Conservation (phyloP, 805 yeast species). For the Saccharomycopsis synnaedendra region DNA sequence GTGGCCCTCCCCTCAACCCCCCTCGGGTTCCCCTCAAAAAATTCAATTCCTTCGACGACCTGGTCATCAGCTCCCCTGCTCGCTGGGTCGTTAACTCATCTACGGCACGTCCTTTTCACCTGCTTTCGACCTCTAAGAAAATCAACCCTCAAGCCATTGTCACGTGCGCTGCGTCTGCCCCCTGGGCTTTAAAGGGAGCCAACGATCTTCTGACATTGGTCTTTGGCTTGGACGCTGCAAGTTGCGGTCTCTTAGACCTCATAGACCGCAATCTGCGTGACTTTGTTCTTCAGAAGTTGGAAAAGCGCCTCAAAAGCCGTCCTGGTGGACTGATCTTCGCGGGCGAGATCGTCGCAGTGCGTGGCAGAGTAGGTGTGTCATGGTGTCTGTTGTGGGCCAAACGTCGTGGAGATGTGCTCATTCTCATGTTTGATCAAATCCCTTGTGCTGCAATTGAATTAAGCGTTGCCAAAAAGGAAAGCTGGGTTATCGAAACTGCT, state of each 20-base stretch:
- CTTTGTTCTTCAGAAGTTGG: slow-evolving; percentile 50
- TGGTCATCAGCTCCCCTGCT: neutral
- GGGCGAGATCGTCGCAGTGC: slow-evolving; percentile 77
- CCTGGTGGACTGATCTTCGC: slow-evolving; percentile 37
- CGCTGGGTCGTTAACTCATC: neutral
- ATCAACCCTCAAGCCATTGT: slow-evolving; percentile 75
- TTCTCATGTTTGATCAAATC: slow-evolving; percentile 82
- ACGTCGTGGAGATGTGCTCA: slow-evolving; percentile 52
- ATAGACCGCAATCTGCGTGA: slow-evolving; percentile 67
- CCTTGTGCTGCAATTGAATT: slow-evolving; percentile 59
- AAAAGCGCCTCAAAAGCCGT: slow-evolving; percentile 21
- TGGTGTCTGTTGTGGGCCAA: slow-evolving; percentile 94
- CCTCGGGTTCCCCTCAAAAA: slow-evolving; percentile 11
- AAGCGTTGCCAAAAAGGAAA: slow-evolving; percentile 23
- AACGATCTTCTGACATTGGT: slow-evolving; percentile 83
- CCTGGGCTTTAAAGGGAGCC: slow-evolving; percentile 76
- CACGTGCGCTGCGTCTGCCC: slow-evolving; percentile 61
- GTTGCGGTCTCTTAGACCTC: slow-evolving; percentile 55
- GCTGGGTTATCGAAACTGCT: slow-evolving; percentile 18
- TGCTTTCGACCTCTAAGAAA: slow-evolving; percentile 58
- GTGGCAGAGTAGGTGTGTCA: slow-evolving; percentile 35
- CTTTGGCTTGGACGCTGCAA: slow-evolving; percentile 67
- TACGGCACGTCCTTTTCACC: slow-evolving; percentile 39
- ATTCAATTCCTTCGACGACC: slow-evolving; percentile 14
- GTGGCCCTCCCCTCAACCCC: slow-evolving; percentile 4